Conservation (phyloP, 2,329 filamentous ascomycete species). For the Hypoxylon sp. region DNA sequence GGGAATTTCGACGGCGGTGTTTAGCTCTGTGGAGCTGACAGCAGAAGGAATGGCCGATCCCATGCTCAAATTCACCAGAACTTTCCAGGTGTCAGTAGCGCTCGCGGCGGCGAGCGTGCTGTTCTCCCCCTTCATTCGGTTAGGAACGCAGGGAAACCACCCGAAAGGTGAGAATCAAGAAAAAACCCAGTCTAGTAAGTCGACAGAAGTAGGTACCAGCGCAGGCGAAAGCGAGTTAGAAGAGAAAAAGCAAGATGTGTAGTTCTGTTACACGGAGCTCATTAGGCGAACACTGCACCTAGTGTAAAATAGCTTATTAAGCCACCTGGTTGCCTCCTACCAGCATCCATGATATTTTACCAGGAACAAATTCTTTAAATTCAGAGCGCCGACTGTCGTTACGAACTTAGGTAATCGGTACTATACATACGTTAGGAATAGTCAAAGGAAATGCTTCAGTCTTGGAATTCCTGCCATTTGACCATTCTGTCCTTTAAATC, state of each 20-base stretch:
- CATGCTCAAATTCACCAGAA: slow-evolving; percentile 65
- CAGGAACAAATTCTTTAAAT: slow-evolving; percentile 1
- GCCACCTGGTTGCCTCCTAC: background rate
- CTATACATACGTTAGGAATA: slow-evolving; percentile 40
- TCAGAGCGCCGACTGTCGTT: slow-evolving; percentile 20
- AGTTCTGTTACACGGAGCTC: background rate
- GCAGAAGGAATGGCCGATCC: slow-evolving; percentile 56
- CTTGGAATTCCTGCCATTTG: slow-evolving; percentile 56
- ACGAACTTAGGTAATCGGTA: slow-evolving; percentile 46
- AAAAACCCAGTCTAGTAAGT: slow-evolving; percentile 28
- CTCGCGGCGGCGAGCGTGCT: slow-evolving; percentile 61
- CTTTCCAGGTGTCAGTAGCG: slow-evolving; percentile 65
- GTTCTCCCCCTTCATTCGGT: slow-evolving; percentile 66
- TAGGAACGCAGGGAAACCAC: slow-evolving; percentile 66
- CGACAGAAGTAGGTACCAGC: slow-evolving; percentile 15
- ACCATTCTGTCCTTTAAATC: slow-evolving; percentile 56
- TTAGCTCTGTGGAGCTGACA: slow-evolving; percentile 63
- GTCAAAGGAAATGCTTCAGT: slow-evolving; percentile 42
- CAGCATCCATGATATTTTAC: background rate
- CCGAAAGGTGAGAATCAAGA: slow-evolving; percentile 42
- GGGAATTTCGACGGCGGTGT: slow-evolving; percentile 74
- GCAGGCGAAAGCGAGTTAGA: slow-evolving; percentile 28
- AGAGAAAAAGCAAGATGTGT: slow-evolving; percentile 28
- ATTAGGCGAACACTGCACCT: background rate
- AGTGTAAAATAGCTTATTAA: background rate